Base-by-base conservation (phyloP, 2,329 filamentous ascomycete species). In the Tympanopsis confertula region DNA sequence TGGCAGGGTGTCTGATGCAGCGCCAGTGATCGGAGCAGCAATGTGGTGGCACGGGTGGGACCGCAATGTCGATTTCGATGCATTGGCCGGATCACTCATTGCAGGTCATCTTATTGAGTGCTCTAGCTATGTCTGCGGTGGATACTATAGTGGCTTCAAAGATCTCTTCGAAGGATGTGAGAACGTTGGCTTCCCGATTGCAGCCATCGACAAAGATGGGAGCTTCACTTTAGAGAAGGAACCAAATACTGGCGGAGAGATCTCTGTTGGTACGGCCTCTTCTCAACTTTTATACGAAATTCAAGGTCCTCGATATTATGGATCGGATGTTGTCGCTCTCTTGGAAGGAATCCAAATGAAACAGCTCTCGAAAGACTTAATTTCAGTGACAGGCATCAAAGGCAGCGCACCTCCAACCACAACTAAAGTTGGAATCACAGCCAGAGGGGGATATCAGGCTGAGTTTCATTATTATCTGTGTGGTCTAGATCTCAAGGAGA, bases 41-140 rank as follows among this genome's bases (percentile, higher is more conserved):
- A 62, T 59, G 56, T 69, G 54, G 43, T 70, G 66, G 67, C 55
- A 68, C 44, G 47, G 50, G 3, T 70, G 66, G 66, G 40, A 40
- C 3, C 55, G 59, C 18, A 54, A 47, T 0, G 50, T 54, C 7
- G 55, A 62, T 24, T 68, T 61, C 38, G 58, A 69, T 42, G 41
- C 52, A 24, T 55, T 69, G 10, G 66, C 64, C 2, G 59, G 60
- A 1, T 47, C 60, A 5, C 45, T 66, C 3, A 52, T 67, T 20
- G 56, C 58, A 2, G 61, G 61, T 2, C 60, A 66, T 47, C 44
- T 66, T 24, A 62, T 66, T 37, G 62, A 65, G 44, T 66, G 61
- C 43, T 58, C 54, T 5, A 52, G 58, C 2, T 69, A 68, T 44
- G 61, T 64, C 2, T 62, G 61, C 3, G 66, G 66, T 0, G 59